Evolutionary conservation across 2,329 filamentous ascomycete genomes (phyloP), one percentile per base, ranked within the genome.

Genomic region (Gliomastix tumulicola): DNA sequence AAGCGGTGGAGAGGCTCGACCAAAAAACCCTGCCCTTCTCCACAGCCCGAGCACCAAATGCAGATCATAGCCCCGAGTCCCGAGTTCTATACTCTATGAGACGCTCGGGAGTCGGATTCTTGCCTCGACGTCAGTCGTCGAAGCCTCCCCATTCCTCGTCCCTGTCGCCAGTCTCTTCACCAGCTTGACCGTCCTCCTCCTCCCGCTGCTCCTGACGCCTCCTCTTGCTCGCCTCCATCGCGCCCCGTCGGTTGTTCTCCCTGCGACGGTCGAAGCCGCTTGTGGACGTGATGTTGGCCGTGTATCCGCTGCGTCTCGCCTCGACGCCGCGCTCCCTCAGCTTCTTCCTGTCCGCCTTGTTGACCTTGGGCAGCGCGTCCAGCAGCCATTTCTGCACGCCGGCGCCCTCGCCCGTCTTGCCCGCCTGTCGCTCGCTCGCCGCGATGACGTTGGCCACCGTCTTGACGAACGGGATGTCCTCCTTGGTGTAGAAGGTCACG

Each of bases 401-500:
- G 1, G 74, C 71, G 18, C 72, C 69, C 1, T 65, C 69, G 3
- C 68, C 67, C 15, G 53, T 59, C 49, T 65, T 70, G 20, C 71
- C 72, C 3, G 73, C 72, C 50, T 88, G 74, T 58, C 79, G 84
- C 60, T 96, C 86, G 46, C 84, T 88, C 17, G 79, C 76, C 0
- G 84, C 77, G 44, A 98, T 95, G 22, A 97, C 86, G 51, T 96
- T 96, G 22, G 89, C 92, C 20, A 98, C 85, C 44, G 80, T 86
- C 65, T 90, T 94, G 39, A 98, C 78, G 39, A 74, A 88, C 0
- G 86, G 84, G 5, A 97, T 83, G 53, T 98, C 92, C 42, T 96
- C 92, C 57, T 92, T 88, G 0, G 90, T 97, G 60, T 95, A 98
- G 41, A 95, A 83, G 0, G 92, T 98, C 2, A 98, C 83, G 0